These are phyloP conservation scores for Annulohypoxylon truncatum DNA, from an alignment of 2,329 filamentous ascomycete genomes.

Conservation along the genomic window DNA sequence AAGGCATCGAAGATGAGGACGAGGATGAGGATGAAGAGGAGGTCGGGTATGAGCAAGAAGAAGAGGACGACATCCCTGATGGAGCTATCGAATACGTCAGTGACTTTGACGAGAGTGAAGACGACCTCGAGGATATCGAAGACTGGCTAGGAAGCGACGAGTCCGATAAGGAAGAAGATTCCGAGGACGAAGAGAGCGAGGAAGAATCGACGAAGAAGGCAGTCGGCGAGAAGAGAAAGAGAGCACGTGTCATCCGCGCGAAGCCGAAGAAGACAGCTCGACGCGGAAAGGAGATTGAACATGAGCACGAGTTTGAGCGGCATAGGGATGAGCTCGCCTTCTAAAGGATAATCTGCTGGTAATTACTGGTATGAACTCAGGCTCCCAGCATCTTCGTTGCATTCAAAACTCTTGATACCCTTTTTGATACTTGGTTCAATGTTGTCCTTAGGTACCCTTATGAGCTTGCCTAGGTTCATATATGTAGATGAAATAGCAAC, in stretches of 20 bases:
- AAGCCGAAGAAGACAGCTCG: slow-evolving; percentile 68
- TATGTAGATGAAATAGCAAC: slow-evolving; percentile 14
- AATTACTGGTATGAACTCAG: slow-evolving; percentile 8
- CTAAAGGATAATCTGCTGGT: slow-evolving; percentile 33
- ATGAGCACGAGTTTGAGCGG: slow-evolving; percentile 72
- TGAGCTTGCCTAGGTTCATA: background rate
- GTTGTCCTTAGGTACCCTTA: background rate
- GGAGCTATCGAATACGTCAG: slow-evolving; percentile 92
- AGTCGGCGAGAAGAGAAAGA: slow-evolving; percentile 62
- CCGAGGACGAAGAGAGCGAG: slow-evolving; percentile 68
- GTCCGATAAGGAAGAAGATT: slow-evolving; percentile 68
- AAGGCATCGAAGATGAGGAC: slow-evolving; percentile 84
- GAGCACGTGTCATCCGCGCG: slow-evolving; percentile 52
- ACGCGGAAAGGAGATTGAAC: slow-evolving; percentile 78
- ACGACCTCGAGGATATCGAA: slow-evolving; percentile 83
- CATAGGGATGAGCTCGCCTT: slow-evolving; percentile 49
- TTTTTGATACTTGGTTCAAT: slow-evolving; percentile 6
- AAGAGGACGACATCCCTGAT: slow-evolving; percentile 74
- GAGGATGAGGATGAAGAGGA: slow-evolving; percentile 74
- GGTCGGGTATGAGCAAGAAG: slow-evolving; percentile 69
- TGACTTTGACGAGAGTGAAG: slow-evolving; percentile 86
- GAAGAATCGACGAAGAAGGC: slow-evolving; percentile 64
- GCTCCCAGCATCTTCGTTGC: slow-evolving; percentile 21
- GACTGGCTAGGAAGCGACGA: slow-evolving; percentile 88
- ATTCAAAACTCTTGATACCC: slow-evolving; percentile 34